Evolutionary conservation across 2,329 filamentous ascomycete species (phyloP), one percentile per base, ranked within the genome.

Genomic region (Raffaelea deltoideospora): DNA sequence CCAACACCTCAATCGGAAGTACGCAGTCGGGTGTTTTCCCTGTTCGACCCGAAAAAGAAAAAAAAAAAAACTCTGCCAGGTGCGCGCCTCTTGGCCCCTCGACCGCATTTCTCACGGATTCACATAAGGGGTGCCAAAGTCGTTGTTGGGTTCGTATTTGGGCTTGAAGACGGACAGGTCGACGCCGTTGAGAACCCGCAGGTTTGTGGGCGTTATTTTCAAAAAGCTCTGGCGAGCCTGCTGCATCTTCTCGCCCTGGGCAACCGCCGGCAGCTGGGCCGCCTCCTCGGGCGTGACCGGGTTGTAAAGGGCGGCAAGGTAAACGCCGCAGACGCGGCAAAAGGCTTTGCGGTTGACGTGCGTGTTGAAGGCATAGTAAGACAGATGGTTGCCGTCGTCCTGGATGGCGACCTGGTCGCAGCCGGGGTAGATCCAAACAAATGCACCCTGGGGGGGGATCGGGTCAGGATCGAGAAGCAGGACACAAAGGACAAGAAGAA

Each of bases 311-410:
- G 61, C 62, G 31, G 49, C 52, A 29, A 70, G 18, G n/a, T 50
- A 45, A 17, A 67, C 56, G 39, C 64, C 65, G 44, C 67, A 71
- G 10, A 37, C 56, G 44, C 56, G 58, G 54, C 67, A 71, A 41
- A 70, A 70, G 2, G 47, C 48, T 54, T 67, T 69, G 40, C 38
- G 41, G 30, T 53, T 45, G 4, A 57, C 15, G 2, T 43, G 41
- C 19, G 37, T 37, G 48, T 41, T 48, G 42, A 65, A 64, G 8
- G 35, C 10, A 47, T 67, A 67, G 3, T 42, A 43, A n/a, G n/a
- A n/a, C 4, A 43, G 45, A 5, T 66, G 50, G 41, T 63, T 56
- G 21, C 61, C 57, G 20, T 60, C 57, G 47, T 63, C 50, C 21
- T 60, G 43, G 33, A 69, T 43, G 10, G 50, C 52, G n/a, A 65